Evolutionary conservation across 208 protist genomes (phyloP), one percentile per base, ranked within the genome.

Genomic region (Plasmodiophora brassicae): DNA sequence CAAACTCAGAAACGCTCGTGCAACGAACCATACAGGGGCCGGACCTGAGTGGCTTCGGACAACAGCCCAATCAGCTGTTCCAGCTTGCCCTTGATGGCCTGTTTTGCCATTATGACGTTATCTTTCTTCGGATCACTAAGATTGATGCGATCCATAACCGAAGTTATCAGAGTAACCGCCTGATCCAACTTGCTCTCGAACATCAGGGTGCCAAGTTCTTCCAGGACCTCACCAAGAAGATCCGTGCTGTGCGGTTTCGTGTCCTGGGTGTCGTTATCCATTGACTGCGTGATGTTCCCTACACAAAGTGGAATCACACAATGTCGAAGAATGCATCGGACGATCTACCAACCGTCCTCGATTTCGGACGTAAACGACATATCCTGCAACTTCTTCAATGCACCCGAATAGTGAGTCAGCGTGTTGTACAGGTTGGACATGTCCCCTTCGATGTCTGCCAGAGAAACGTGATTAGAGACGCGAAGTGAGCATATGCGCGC

Each of bases 401-500:
- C 5, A 78, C 10, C 41, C n/a, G 32, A 44, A 32, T 78, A 78
- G 10, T 78, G 65, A 32, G 32, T 32, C n/a, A 78, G n/a, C 32
- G 65, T 32, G n/a, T 5, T 78, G n/a, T 78, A 38, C n/a, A 78
- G 41, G n/a, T 78, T 78, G 14, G 65, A 78, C n/a, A 78, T 44
- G 41, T 78, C 65, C 32, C 32, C 5, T 78, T 78, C 65, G n/a
- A 78, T 78, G 41, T 78, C 65, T 78, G 65, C n/a, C 5, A 78
- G 41, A 78, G 5, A 5, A 78, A 5, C 41, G 10, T n/a, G n/a
- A n/a, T n/a, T n/a, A n/a, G n/a, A n/a, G 41, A 32, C n/a, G 41
- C 32, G 65, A 5, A 5, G n/a, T 78, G n/a, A 38, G 14, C 14
- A 38, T 5, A 5, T 5, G n/a, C 65, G n/a, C 32, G 32, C 20